Percentiles rank a stretch among this genome's conserved stretches.
phyloP scores from a whole-genome alignment of 2,329 filamentous ascomycete genomes.

The Trichophyton equinum region DNA sequence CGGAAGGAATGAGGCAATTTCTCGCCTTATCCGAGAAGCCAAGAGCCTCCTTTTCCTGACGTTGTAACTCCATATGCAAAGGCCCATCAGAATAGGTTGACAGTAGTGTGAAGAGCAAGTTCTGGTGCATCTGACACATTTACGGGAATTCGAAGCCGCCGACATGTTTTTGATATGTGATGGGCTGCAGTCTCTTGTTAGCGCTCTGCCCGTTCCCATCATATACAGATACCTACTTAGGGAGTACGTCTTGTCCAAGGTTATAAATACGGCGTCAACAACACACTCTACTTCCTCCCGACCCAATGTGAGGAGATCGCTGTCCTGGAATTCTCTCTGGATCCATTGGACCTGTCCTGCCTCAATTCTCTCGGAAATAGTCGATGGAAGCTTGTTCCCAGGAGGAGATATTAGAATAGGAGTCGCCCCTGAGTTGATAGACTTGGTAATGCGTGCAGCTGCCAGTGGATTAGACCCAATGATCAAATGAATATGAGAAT shows the following conservation, averaged over 20 bases:
- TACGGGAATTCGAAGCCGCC: constrained; percentile 69
- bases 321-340: constrained; percentile 48
- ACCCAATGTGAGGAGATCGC: constrained; percentile 64
- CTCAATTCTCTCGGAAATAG: constrained; percentile 33
- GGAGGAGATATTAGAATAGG: constrained; percentile 67
- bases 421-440: constrained; percentile 65
- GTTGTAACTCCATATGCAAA: constrained; percentile 93
- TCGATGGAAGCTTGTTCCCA: constrained; percentile 46
- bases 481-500: constrained; percentile 57
- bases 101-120: constrained; percentile 78
- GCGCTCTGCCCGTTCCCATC: background rate
- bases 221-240: constrained; percentile 29
- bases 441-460: constrained; percentile 67
- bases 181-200: constrained; percentile 33
- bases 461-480: constrained; percentile 78
- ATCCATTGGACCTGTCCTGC: constrained; percentile 33
- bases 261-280: constrained; percentile 90
- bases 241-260: constrained; percentile 40
- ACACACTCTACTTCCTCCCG: constrained; percentile 62
- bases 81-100: constrained; percentile 84
- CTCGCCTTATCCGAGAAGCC: constrained; percentile 73
- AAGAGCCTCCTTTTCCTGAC: constrained; percentile 90
- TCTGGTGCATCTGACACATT: constrained; percentile 82
- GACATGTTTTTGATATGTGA: constrained; percentile 63
- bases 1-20: constrained; percentile 72